Conservation (phyloP, 208 protist species). For the Leishmania braziliensis region DNA sequence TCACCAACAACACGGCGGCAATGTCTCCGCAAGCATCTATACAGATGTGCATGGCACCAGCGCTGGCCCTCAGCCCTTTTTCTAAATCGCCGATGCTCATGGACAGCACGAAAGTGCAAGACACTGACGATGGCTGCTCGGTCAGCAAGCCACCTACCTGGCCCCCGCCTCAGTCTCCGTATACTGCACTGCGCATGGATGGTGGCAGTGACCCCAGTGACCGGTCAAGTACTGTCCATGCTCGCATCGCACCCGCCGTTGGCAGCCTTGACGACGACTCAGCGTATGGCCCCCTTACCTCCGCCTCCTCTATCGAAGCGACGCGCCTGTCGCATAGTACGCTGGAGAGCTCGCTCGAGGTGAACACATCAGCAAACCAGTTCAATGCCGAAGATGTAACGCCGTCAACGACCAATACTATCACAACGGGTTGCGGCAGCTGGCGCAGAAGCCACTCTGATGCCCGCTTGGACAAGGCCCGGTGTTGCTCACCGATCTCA, state of each 20-base stretch:
- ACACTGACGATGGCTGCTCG: background rate
- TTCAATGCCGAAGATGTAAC: background rate
- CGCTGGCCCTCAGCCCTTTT: background rate
- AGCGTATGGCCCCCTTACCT: background rate
- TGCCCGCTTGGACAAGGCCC: background rate
- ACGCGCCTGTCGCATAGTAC: background rate
- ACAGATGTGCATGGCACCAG: conserved; percentile 3
- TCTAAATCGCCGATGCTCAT: background rate
- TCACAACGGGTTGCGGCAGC: background rate
- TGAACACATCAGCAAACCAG: background rate
- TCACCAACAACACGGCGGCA: background rate
- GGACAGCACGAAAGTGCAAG: background rate
- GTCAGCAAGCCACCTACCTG: background rate
- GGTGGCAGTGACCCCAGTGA: background rate
- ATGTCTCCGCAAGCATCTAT: background rate
- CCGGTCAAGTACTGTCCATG: background rate
- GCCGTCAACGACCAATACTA: background rate
- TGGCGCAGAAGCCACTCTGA: background rate
- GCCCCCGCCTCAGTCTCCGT: background rate
- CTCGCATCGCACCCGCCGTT: background rate
- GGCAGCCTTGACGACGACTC: background rate
- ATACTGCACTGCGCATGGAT: background rate
- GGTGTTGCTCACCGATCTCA: background rate
- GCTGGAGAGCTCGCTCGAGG: background rate
- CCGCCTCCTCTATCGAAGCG: conserved; percentile 2